phyloP scores from a whole-genome alignment of 805 yeast genomes.

The Lipomyces yamadae region DNA sequence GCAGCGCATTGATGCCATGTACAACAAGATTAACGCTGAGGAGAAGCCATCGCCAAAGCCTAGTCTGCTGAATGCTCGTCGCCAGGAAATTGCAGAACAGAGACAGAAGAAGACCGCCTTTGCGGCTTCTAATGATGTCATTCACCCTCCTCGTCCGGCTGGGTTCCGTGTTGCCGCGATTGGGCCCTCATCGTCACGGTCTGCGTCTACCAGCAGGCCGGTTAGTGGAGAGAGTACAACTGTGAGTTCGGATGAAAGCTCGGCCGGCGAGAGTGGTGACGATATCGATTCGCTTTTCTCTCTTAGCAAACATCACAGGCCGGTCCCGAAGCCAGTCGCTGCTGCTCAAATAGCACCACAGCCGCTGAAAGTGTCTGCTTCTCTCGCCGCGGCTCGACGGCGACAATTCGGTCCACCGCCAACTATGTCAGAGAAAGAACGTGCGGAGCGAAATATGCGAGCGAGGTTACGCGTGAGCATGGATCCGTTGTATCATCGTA shows the following conservation, averaged over 20 bases:
- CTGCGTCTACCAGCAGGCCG: conserved; percentile 16
- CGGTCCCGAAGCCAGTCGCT: conserved; percentile 20
- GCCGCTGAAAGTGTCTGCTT: conserved; percentile 26
- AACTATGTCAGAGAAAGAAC: conserved; percentile 52
- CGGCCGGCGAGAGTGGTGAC: conserved; percentile 51
- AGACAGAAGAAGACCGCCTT: conserved; percentile 33
- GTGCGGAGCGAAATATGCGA: conserved; percentile 78
- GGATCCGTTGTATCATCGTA: conserved; percentile 69
- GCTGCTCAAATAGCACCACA: conserved; percentile 30
- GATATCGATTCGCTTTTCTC: conserved; percentile 44
- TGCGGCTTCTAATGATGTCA: conserved; percentile 34
- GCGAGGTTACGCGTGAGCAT: conserved; percentile 76
- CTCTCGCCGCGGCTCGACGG: conserved; percentile 17
- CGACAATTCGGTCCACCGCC: conserved; percentile 26
- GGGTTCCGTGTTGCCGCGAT: conserved; percentile 54
- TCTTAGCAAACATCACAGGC: conserved; percentile 44
- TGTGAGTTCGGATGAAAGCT: conserved; percentile 43
- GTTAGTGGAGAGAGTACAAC: conserved; percentile 38
- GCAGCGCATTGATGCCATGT: conserved; percentile 17
- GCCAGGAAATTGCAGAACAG: conserved; percentile 37
- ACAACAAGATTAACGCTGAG: conserved; percentile 17
- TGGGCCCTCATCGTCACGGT: conserved; percentile 41
- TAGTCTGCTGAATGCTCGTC: conserved; percentile 26
- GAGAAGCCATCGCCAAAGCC: conserved; percentile 11
- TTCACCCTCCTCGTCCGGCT: conserved; percentile 56